Conservation (phyloP, 129 eudicot species). For the Silybum marianum region DNA sequence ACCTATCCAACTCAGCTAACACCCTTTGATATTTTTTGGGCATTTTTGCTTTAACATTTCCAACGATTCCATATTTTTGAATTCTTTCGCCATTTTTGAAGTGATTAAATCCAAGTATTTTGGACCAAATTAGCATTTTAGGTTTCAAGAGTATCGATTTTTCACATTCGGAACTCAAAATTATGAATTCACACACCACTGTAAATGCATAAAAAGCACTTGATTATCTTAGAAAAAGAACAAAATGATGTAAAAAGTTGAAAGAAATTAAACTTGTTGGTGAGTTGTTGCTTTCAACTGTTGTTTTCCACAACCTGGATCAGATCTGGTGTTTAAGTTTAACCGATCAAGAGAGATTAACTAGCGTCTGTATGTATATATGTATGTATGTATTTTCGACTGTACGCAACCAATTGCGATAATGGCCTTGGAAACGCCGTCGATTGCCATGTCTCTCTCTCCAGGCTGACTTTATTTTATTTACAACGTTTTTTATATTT, state of each 20-base stretch:
- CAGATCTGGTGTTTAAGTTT: not conserved
- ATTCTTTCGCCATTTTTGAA: not conserved
- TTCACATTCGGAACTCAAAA: not conserved
- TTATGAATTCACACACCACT: not conserved
- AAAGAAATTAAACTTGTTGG: not conserved
- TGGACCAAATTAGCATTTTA: not conserved
- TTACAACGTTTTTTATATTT: too few relatives aligned
- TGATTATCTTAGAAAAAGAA: not conserved
- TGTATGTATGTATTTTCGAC: too few relatives aligned
- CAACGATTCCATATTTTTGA: not conserved
- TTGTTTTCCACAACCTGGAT: not conserved
- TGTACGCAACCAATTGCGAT: not conserved
- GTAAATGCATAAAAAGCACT: not conserved
- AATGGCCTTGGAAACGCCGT: not conserved
- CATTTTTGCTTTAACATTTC: too few relatives aligned
- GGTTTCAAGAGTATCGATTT: not conserved
- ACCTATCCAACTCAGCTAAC: too few relatives aligned
- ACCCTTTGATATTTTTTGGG: too few relatives aligned
- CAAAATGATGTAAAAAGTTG: too few relatives aligned
- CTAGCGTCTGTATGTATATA: too few relatives aligned
- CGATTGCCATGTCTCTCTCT: not conserved
- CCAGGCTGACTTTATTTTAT: not conserved
- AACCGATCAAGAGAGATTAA: too few relatives aligned
- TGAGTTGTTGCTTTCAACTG: not conserved
- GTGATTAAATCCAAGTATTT: not conserved